Evolutionary conservation across 1,284 basidiomycete species (phyloP).

Genomic region (Apiotrichum brassicae): DNA sequence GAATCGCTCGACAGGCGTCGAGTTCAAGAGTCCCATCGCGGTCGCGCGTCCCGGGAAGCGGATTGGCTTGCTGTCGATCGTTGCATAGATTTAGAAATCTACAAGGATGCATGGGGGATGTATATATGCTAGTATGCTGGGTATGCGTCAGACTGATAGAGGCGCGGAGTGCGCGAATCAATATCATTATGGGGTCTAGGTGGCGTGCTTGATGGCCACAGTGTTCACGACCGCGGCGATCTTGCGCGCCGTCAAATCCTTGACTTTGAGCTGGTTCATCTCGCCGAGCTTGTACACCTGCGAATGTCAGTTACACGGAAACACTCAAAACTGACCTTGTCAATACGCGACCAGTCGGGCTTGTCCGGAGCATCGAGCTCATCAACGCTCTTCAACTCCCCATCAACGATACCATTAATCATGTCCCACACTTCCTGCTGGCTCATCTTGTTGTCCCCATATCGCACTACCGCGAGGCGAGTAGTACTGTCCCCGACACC

Average conservation of each 20-base stretch:
- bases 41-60: constrained; percentile 43
- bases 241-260: constrained; percentile 45
- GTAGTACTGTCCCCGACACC: constrained; percentile 66
- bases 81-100: constrained; percentile 14
- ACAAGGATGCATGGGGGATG: not conserved
- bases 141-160: constrained; percentile 1
- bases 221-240: constrained; percentile 65
- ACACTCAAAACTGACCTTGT: constrained; percentile 54
- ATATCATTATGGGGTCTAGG: constrained; percentile 17
- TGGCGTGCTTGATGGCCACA: constrained; percentile 73
- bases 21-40: constrained; percentile 42
- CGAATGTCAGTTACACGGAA: constrained; percentile 1
- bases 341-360: constrained; percentile 58
- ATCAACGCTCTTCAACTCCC: constrained; percentile 18
- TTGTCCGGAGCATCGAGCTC: constrained; percentile 3
- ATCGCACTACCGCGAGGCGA: constrained; percentile 65
- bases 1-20: constrained; percentile 18
- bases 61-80: constrained; percentile 41
- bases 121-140: constrained; percentile 8
- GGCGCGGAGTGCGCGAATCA: not conserved
- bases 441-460: constrained; percentile 44
- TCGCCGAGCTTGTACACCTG: constrained; percentile 70
- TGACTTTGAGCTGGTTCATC: constrained; percentile 44
- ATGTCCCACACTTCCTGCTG: constrained; percentile 46
- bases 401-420: constrained; percentile 55